phyloP scores from a whole-genome alignment of 78 protist genomes.

The Cyanophora paradoxa region DNA sequence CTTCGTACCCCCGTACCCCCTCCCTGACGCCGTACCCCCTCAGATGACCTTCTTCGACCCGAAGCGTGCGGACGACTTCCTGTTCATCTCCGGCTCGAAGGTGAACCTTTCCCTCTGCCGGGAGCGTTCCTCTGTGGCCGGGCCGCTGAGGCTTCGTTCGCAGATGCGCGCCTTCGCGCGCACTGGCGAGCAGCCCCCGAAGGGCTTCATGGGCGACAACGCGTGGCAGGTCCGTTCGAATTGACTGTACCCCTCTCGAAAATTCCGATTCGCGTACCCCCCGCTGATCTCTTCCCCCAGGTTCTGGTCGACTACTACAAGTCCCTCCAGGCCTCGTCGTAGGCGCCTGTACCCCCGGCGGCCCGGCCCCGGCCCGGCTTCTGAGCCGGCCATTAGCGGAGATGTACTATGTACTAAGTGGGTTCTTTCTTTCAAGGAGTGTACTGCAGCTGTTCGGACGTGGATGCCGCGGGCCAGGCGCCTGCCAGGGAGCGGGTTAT shows the following conservation, averaged over 20 bases:
- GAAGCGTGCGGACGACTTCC: constrained; percentile 11
- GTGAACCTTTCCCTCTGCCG: neutral
- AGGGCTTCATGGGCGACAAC: constrained; percentile 19
- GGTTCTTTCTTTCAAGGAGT: too few species aligned
- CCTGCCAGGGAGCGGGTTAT: too few species aligned
- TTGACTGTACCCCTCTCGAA: too few species aligned
- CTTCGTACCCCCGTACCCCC: neutral
- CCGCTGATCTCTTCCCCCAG: too few species aligned
- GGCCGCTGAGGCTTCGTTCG: neutral
- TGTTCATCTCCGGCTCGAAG: constrained; percentile 19
- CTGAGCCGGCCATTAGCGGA: too few species aligned
- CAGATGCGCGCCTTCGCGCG: neutral
- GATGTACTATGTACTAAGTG: too few species aligned
- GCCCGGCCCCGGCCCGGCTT: too few species aligned
- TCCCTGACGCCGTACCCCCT: neutral
- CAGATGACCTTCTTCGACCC: neutral
- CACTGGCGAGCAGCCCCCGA: constrained; percentile 22
- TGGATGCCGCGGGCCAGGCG: too few species aligned
- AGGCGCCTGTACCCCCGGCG: too few species aligned
- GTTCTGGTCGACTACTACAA: constrained; percentile 19
- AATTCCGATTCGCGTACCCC: too few species aligned
- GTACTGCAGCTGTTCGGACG: too few species aligned
- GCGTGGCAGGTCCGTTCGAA: constrained; percentile 23
- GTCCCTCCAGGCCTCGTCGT: too few species aligned
- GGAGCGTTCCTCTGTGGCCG: neutral